A percentile compares a stretch with the other conserved stretches of the same genome.
These are phyloP conservation scores for Pythium folliculosum DNA, from an alignment of 352 stramenopile species.

Conservation along the genomic window DNA sequence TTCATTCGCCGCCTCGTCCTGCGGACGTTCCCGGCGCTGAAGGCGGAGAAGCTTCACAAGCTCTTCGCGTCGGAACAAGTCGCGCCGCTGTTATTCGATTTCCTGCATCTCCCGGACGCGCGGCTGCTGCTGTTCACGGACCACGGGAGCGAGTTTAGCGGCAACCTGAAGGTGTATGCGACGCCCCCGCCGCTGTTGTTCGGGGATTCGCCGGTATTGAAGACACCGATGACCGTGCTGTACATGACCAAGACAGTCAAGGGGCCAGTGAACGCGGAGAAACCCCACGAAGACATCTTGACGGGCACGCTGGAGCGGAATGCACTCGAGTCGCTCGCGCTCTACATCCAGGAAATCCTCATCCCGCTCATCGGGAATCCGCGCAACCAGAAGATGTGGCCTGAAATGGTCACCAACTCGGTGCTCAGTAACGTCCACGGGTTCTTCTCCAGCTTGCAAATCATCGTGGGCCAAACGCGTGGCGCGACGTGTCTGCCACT, in stretches of 20 bases:
- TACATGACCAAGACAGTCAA: constrained; percentile 81
- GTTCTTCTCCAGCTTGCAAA: constrained; percentile 87
- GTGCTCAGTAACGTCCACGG: constrained; percentile 76
- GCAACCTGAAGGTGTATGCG: constrained; percentile 60
- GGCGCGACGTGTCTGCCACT: constrained; percentile 84
- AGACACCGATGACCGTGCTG: constrained; percentile 52
- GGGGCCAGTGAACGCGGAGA: constrained; percentile 55
- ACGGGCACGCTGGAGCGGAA: constrained; percentile 73
- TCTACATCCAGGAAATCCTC: constrained; percentile 76
- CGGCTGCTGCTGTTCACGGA: constrained; percentile 74
- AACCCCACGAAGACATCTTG: constrained; percentile 72
- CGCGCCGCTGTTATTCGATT: constrained; percentile 67
- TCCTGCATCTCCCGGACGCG: constrained; percentile 62
- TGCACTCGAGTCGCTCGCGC: constrained; percentile 69
- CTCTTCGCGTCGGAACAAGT: constrained; percentile 67
- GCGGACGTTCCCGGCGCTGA: constrained; percentile 67
- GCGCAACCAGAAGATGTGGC: constrained; percentile 79
- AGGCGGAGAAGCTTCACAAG: constrained; percentile 54
- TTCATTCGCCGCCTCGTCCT: constrained; percentile 67
- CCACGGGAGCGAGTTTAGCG: constrained; percentile 55
- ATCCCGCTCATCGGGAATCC: constrained; percentile 76
- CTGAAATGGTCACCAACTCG: constrained; percentile 79
- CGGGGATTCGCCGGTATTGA: constrained; percentile 26
- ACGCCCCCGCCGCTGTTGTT: constrained; percentile 59
- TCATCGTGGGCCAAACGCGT: constrained; percentile 84